Base-by-base conservation (phyloP, 2,329 filamentous ascomycete species). In the Rugonectria rugulosa region DNA sequence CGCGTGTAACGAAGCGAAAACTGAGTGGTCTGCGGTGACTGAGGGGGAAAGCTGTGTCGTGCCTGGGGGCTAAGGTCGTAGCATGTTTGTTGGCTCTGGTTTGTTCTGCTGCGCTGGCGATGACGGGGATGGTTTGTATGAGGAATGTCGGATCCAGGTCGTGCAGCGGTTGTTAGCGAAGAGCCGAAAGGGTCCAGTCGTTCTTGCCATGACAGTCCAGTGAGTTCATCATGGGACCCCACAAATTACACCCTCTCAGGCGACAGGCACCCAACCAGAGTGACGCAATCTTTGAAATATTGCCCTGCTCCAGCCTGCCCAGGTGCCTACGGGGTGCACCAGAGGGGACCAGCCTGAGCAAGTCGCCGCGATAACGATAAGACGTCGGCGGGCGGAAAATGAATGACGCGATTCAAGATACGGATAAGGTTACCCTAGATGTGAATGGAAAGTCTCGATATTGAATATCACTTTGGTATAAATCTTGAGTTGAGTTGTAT, bases 201-300 rank as follows among this genome's bases (percentile, higher is more conserved):
- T n/a, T n/a, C n/a, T n/a, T n/a, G n/a, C n/a, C n/a, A n/a, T n/a
- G n/a, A n/a, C n/a, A n/a, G n/a, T n/a, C n/a, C n/a, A n/a, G n/a
- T n/a, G n/a, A n/a, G n/a, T n/a, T n/a, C 37, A 41, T 50, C 47
- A 50, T 50, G 26, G 36, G 46, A 34, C 46, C 24, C 46, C 47
- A 40, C 37, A 40, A 40, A 32, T 32, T 40, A 32, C 31, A 36
- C 43, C 10, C 11, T 31, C 38, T 43, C 11, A 23, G 37, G 34
- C 21, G 32, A 57, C 60, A 70, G 69, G 67, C 68, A 70, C 68
- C 67, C 64, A 62, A 63, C 60, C 58, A 61, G 60, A 69, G 68
- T 72, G 70, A 72, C 70, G 70, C 70, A 72, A 72, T 62, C 24
- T 19, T 9, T 19, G 11, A 21, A 26, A 42, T 27, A 23, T 11